Conservation (phyloP, 2,329 filamentous ascomycete species). For the Huntiella abstrusa region DNA sequence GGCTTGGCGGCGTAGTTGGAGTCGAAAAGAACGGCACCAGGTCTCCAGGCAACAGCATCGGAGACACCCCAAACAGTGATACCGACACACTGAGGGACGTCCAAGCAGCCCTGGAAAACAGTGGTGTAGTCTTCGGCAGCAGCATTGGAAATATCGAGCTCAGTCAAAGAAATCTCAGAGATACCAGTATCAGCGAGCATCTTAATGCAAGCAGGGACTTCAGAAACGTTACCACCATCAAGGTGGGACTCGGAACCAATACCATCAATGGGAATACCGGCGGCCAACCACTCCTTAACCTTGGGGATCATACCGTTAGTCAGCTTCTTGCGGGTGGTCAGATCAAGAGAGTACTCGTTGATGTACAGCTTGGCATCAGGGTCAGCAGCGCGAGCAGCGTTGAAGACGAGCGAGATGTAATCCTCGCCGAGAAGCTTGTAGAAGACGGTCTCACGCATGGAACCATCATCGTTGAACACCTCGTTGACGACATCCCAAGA, state of each 20-base stretch:
- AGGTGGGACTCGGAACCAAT: constrained; percentile 41
- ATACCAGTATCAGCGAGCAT: constrained; percentile 30
- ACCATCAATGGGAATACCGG: constrained; percentile 45
- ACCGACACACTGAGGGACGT: constrained; percentile 40
- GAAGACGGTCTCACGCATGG: constrained; percentile 42
- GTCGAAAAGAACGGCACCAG: constrained; percentile 33
- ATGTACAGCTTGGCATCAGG: constrained; percentile 53
- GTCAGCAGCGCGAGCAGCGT: constrained; percentile 46
- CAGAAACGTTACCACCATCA: constrained; percentile 24
- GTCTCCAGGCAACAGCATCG: constrained; percentile 33
- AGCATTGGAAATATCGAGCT: constrained; percentile 46
- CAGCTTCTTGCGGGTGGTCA: constrained; percentile 36
- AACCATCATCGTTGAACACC: constrained; percentile 43
- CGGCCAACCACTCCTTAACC: constrained; percentile 44
- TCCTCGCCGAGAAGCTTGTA: constrained; percentile 49
- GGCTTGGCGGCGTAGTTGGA: constrained; percentile 30
- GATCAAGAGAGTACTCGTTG: constrained; percentile 56
- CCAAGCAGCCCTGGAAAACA: constrained; percentile 37
- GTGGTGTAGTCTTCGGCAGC: constrained; percentile 37
- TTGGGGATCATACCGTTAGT: constrained; percentile 32
- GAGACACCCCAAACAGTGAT: constrained; percentile 44
- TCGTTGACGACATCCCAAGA: constrained; percentile 48
- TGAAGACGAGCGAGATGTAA: constrained; percentile 52
- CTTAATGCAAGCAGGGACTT: constrained; percentile 29
- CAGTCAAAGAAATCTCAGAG: constrained; percentile 43